Evolutionary conservation across 1,284 basidiomycete genomes (phyloP), one percentile per base, ranked within the genome.

Genomic region (Mixia osmundae): DNA sequence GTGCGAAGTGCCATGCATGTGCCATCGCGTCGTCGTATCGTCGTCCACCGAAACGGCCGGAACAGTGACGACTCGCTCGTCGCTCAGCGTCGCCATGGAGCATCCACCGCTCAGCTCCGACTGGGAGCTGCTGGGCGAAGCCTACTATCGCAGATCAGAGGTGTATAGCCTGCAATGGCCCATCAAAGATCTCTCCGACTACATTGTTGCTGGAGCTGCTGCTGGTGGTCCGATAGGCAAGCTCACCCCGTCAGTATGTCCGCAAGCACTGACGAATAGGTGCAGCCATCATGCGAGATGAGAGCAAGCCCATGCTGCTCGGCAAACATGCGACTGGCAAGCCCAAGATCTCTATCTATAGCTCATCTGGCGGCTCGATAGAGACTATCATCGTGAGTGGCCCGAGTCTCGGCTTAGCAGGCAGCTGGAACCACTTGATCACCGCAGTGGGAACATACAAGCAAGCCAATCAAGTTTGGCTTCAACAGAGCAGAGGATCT

Each of bases 211-310:
- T 20, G 76, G 73, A 15, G 82, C 79, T 51, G 68, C 69, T 36
- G 73, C 79, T 56, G 82, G 82, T 20, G 85, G 87, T 4, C 80
- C 83, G 12, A 61, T 91, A 50, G n/a, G n/a, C n/a, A n/a, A n/a
- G n/a, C n/a, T n/a, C n/a, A n/a, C n/a, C n/a, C n/a, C n/a, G n/a
- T n/a, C n/a, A n/a, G n/a, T n/a, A n/a, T n/a, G n/a, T n/a, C n/a
- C n/a, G n/a, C n/a, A n/a, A n/a, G n/a, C n/a, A n/a, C n/a, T n/a
- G n/a, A n/a, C n/a, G n/a, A n/a, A n/a, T n/a, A n/a, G n/a, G n/a
- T n/a, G n/a, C n/a, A n/a, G 89, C 89, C 15, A 57, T 94, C 20
- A 77, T 87, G 65, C 67, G 85, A 4, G 82, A 95, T 52, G 69
- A 68, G 34, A 66, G 72, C 8, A 85, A 77, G 54, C 58, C 91